Evolutionary conservation across 2,329 filamentous ascomycete species (phyloP), one percentile per base, ranked within the genome.

Genomic region (Colletotrichum sp.): DNA sequence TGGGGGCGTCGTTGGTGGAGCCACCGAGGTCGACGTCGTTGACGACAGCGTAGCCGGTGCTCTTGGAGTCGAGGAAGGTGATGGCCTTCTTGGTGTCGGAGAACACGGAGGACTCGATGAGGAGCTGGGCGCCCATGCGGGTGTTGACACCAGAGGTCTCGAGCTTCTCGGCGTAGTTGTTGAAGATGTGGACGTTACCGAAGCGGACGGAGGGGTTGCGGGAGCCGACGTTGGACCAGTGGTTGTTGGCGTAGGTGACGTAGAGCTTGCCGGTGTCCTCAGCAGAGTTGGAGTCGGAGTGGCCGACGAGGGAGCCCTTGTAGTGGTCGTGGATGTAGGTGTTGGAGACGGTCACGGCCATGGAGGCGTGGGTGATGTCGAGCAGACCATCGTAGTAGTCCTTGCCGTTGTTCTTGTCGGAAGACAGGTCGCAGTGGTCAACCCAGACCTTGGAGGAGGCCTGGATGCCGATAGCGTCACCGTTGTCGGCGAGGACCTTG

Each of bases 301-400:
- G 91, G 25, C 90, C 91, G 77, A 93, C 85, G 19, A 93, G 87
- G 1, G 89, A 91, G 44, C 86, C 89, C 84, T 93, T 93, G 85
- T 86, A 92, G 86, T 76, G 74, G 72, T 93, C 85, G 77, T 82
- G 81, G 28, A 82, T 61, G 44, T 79, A 78, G 19, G 80, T 84
- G 83, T 84, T 86, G 75, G 82, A 84, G 75, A 90, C 81, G 72
- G 89, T 93, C 73, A 93, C 82, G 80, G 85, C 94, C 85, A 94
- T 91, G 12, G 89, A 86, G 63, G 86, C 93, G 83, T 93, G 92
- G 66, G 89, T 93, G 67, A 89, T 84, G 79, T 94, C 93, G 63
- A 92, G 84, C 3, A 94, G 88, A 36, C 93, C 93, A 72, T 94
- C 93, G 81, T 93, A 94, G 85, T 90, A 93, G 85, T 94, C 92